Conservation (phyloP, 2,329 filamentous ascomycete species). For the Pseudopithomyces maydicus region DNA sequence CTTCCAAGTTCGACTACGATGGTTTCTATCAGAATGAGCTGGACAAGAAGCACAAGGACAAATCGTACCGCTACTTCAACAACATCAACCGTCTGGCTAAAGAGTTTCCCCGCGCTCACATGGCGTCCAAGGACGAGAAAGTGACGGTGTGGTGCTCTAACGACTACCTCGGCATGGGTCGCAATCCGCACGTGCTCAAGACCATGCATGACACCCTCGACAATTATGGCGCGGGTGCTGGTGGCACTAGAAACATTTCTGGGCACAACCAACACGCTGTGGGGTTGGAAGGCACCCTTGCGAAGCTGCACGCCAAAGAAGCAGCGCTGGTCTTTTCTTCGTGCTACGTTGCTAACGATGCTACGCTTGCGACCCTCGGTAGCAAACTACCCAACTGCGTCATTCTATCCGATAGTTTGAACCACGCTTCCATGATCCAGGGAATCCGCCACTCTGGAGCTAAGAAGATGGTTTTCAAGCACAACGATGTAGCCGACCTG, state of each 20-base stretch:
- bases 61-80: slow-evolving; percentile 99
- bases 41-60: slow-evolving; percentile 99
- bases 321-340: slow-evolving; percentile 93
- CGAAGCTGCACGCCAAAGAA: slow-evolving; percentile 90
- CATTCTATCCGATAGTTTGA: slow-evolving; percentile 95
- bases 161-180: slow-evolving; percentile 97
- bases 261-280: slow-evolving; percentile 97
- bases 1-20: slow-evolving; percentile 83
- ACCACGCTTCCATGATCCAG: slow-evolving; percentile 99
- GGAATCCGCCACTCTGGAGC: slow-evolving; percentile 97
- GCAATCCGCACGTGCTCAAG: slow-evolving; percentile 83
- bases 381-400: slow-evolving; percentile 97
- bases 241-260: slow-evolving; percentile 96
- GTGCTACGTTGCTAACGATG: slow-evolving; percentile 98
- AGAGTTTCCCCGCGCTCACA: slow-evolving; percentile 94
- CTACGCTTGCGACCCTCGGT: slow-evolving; percentile 92
- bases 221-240: slow-evolving; percentile 91
- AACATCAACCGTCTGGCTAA: slow-evolving; percentile 98
- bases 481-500: slow-evolving; percentile 89
- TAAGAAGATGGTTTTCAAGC: slow-evolving; percentile 97
- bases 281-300: slow-evolving; percentile 77
- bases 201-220: slow-evolving; percentile 95
- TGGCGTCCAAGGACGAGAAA: slow-evolving; percentile 77
- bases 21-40: slow-evolving; percentile 85
- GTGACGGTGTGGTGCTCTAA: slow-evolving; percentile 99